phyloP scores from a whole-genome alignment of 331 rosid genomes.

The Malus hybrid region DNA sequence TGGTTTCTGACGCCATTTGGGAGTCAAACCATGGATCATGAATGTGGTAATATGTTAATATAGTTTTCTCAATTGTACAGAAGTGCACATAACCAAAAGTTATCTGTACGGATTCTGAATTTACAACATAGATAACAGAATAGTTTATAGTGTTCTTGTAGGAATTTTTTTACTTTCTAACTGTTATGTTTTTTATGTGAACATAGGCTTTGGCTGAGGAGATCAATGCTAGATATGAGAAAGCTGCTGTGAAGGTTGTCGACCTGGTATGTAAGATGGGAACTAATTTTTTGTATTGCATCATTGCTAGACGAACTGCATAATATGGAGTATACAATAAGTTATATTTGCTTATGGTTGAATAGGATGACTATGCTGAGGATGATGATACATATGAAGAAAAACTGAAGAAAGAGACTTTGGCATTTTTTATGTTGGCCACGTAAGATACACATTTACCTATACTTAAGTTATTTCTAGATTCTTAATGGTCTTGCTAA shows the following conservation, averaged over 20 bases:
- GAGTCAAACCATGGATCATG: background rate
- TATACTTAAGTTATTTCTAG: background rate
- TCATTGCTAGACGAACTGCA: slow-evolving; percentile 6
- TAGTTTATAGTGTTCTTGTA: background rate
- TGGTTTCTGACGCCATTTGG: background rate
- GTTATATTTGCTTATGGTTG: slow-evolving; percentile 19
- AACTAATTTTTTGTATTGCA: slow-evolving; percentile 2
- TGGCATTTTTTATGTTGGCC: slow-evolving; percentile 73
- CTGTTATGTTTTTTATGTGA: background rate
- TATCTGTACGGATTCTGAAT: background rate
- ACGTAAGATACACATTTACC: slow-evolving; percentile 49
- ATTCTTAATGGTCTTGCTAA: slow-evolving; percentile 6
- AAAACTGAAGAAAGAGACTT: slow-evolving; percentile 74
- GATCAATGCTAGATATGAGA: slow-evolving; percentile 82
- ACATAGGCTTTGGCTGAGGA: slow-evolving; percentile 72
- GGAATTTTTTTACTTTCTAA: too few species aligned
- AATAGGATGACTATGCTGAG: slow-evolving; percentile 73
- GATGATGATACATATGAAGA: slow-evolving; percentile 77
- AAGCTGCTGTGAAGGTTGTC: slow-evolving; percentile 73
- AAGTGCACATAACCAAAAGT: background rate
- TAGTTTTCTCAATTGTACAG: background rate
- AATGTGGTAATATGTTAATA: background rate
- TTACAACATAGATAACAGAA: too few species aligned
- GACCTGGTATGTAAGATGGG: slow-evolving; percentile 60
- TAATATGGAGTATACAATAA: background rate